Conservation (phyloP, 345 rosid species). For the Odontarrhena argentea region DNA sequence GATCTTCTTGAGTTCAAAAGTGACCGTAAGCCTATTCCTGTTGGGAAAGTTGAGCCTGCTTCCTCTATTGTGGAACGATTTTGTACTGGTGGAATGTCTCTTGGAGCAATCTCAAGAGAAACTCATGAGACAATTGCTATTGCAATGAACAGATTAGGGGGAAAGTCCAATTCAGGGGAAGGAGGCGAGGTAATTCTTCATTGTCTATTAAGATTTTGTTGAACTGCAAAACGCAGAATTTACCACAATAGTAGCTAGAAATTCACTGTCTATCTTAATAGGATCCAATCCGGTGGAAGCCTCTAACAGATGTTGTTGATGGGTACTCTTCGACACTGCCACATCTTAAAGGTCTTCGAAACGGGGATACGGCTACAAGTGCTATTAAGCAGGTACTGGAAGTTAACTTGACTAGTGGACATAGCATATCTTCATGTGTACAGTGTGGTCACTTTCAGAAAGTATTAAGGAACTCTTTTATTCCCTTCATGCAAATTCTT, state of each 20-base stretch:
- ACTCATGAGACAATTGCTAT: conserved; percentile 99
- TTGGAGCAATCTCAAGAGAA: conserved; percentile 99
- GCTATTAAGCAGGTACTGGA: conserved; percentile 86
- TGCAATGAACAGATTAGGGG: conserved; percentile 97
- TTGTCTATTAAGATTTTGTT: conserved; percentile 14
- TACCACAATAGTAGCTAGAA: conserved; percentile 11
- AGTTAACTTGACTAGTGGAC: conserved; percentile 22
- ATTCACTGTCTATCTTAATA: conserved; percentile 34
- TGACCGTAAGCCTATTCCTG: conserved; percentile 82
- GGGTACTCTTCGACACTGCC: conserved; percentile 97
- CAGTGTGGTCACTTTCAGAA: conserved; percentile 20
- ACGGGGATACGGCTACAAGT: conserved; percentile 99
- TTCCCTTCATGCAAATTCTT: conserved; percentile 16
- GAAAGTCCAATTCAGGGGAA: conserved; percentile 98
- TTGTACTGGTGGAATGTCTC: conserved; percentile 99
- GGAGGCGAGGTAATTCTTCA: conserved; percentile 85
- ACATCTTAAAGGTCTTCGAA: conserved; percentile 98
- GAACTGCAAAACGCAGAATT: neutral
- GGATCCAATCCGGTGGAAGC: conserved; percentile 99
- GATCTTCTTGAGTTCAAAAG: conserved; percentile 97
- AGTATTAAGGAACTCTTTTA: conserved; percentile 16
- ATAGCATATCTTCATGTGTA: conserved; percentile 20
- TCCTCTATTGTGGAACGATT: conserved; percentile 80
- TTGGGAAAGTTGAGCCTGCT: conserved; percentile 96
- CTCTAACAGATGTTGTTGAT: conserved; percentile 89